Percentiles rank a stretch among this genome's conserved stretches.
Conservation (phyloP, 2,329 filamentous ascomycete genomes). For the Rhynchosporium agropyri region DNA sequence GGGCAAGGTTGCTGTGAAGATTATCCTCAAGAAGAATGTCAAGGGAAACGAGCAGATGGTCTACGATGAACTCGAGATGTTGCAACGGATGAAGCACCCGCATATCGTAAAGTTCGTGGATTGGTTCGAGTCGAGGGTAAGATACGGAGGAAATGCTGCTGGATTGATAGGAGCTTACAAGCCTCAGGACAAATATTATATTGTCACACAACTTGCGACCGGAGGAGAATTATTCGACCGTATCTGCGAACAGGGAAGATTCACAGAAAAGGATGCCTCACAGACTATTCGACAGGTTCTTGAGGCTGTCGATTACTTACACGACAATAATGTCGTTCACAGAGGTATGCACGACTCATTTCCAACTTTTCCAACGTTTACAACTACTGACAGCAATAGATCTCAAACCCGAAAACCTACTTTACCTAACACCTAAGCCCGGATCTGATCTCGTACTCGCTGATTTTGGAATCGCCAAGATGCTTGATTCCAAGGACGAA, state of each 20-base stretch:
- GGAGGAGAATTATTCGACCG: conserved; percentile 97
- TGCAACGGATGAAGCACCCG: conserved; percentile 86
- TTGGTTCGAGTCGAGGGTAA: conserved; percentile 97
- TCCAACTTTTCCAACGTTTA: background rate
- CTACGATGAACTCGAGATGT: conserved; percentile 92
- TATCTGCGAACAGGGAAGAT: conserved; percentile 96
- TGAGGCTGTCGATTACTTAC: conserved; percentile 90
- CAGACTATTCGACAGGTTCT: conserved; percentile 95
- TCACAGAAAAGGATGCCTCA: conserved; percentile 92
- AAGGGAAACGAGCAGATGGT: conserved; percentile 99
- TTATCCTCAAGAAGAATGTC: conserved; percentile 99
- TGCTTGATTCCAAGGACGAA: conserved; percentile 86
- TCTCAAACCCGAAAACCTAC: conserved; percentile 95
- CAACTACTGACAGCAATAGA: conserved; percentile 56
- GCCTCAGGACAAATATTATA: conserved; percentile 95
- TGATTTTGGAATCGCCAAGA: conserved; percentile 98
- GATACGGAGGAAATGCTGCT: conserved; percentile 37
- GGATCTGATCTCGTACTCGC: conserved; percentile 89
- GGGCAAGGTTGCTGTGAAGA: conserved; percentile 94
- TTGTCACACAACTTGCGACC: conserved; percentile 93
- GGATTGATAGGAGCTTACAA: conserved; percentile 17
- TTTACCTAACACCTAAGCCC: conserved; percentile 79
- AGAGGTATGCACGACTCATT: conserved; percentile 61
- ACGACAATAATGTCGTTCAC: conserved; percentile 93
- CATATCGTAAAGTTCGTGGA: conserved; percentile 98